phyloP scores from a whole-genome alignment of 495 filamentous ascomycete genomes.

The Bathelium albidoporum region DNA sequence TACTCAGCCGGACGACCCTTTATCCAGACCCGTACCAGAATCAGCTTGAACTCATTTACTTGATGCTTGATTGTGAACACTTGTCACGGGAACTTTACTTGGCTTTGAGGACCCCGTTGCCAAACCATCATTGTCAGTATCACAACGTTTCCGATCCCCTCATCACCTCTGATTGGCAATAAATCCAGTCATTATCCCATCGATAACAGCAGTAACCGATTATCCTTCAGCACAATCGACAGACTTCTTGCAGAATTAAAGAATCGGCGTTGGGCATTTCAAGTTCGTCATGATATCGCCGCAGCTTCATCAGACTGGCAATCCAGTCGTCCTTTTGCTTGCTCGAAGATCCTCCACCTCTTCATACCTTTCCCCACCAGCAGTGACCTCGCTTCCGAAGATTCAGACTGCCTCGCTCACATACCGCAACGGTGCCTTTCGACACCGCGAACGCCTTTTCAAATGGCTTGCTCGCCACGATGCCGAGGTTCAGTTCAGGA shows the following conservation, averaged over 20 bases:
- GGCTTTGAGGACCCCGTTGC: neutral
- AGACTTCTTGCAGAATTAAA: neutral
- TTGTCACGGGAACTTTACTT: too few relatives aligned
- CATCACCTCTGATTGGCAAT: neutral
- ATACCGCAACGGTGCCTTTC: neutral
- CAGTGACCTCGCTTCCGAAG: neutral
- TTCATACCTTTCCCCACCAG: neutral
- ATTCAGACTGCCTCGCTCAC: neutral
- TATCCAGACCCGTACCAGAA: too few relatives aligned
- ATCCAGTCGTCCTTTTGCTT: neutral
- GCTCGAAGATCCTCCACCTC: neutral
- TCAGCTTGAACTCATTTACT: too few relatives aligned
- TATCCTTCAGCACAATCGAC: neutral
- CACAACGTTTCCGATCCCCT: neutral
- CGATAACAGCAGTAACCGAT: neutral
- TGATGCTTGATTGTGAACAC: too few relatives aligned
- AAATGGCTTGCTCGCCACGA: neutral
- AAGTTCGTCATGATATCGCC: neutral
- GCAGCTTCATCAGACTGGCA: slow-evolving; percentile 1
- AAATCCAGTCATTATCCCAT: neutral
- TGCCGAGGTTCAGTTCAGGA: neutral
- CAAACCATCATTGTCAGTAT: neutral
- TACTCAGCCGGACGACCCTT: too few relatives aligned
- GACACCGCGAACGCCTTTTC: neutral
- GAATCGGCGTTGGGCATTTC: neutral